Percentiles rank a stretch among this genome's conserved stretches.
phyloP scores from a whole-genome alignment of 805 yeast genomes.

The Pichia deserticola region DNA sequence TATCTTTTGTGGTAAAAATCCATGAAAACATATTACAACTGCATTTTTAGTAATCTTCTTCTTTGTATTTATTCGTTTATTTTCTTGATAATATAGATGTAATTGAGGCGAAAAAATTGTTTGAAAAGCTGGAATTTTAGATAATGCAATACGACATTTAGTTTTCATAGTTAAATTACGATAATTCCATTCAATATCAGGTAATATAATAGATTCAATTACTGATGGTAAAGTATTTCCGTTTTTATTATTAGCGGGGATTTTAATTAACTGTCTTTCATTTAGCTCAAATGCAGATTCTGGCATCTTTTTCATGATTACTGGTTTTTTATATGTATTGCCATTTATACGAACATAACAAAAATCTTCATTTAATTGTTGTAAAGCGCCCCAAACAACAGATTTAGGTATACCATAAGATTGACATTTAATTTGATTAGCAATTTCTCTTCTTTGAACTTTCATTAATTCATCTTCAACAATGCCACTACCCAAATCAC shows the following conservation, averaged over 20 bases:
- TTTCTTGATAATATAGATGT: constrained; percentile 23
- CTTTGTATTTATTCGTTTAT: constrained; percentile 3
- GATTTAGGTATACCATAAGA: constrained; percentile 17
- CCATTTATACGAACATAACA: constrained; percentile 27
- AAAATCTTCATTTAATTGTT: constrained; percentile 3
- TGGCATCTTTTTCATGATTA: constrained; percentile 20
- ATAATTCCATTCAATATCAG: constrained; percentile 21
- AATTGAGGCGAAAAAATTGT: constrained; percentile 21
- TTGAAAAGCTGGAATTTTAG: constrained; percentile 11
- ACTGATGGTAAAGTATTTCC: background rate
- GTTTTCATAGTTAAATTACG: constrained; percentile 23
- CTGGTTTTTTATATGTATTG: constrained; percentile 24
- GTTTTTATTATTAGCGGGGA: background rate
- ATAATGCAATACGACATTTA: constrained; percentile 18
- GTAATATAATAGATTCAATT: constrained; percentile 20
- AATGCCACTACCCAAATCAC: background rate
- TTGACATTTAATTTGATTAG: constrained; percentile 17
- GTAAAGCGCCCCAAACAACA: constrained; percentile 25
- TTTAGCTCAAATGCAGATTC: constrained; percentile 23
- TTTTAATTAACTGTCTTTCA: constrained; percentile 13
- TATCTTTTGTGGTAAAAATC: constrained; percentile 84
- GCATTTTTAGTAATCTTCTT: constrained; percentile 35
- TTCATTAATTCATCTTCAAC: constrained; percentile 15
- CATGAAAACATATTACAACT: constrained; percentile 89
- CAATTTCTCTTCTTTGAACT: constrained; percentile 19